phyloP scores from a whole-genome alignment of 148 eudicot genomes.

The Pharnaceum exiguum region DNA sequence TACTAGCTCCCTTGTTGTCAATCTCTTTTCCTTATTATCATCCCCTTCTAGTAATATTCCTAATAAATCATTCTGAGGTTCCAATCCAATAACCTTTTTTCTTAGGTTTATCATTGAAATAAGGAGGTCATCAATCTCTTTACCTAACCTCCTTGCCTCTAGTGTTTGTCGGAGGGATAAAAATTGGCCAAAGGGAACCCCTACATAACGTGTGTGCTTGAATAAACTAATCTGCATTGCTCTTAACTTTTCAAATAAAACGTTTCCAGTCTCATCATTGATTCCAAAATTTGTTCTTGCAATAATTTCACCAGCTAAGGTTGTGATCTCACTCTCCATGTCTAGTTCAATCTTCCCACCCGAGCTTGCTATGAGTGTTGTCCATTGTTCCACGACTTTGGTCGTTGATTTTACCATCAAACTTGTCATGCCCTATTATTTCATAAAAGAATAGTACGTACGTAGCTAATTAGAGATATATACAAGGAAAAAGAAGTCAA shows the following conservation, averaged over 20 bases:
- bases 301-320: slow-evolving; percentile 73
- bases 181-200: slow-evolving; percentile 70
- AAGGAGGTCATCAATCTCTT: slow-evolving; percentile 66
- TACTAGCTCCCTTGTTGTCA: slow-evolving; percentile 56
- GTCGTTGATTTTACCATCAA: slow-evolving; percentile 70
- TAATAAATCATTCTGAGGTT: slow-evolving; percentile 52
- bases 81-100: slow-evolving; percentile 21
- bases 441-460: not conserved
- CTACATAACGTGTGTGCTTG: slow-evolving; percentile 65
- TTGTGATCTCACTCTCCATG: slow-evolving; percentile 62
- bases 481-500: no score
- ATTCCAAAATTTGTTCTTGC: slow-evolving; percentile 84
- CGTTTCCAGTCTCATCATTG: slow-evolving; percentile 37
- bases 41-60: slow-evolving; percentile 55
- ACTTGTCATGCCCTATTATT: slow-evolving; percentile 63
- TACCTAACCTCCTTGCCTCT: slow-evolving; percentile 57
- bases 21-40: slow-evolving; percentile 23
- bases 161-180: slow-evolving; percentile 38
- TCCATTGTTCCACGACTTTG: slow-evolving; percentile 65
- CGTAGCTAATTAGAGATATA: no score
- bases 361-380: slow-evolving; percentile 22
- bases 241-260: slow-evolving; percentile 49
- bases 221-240: slow-evolving; percentile 65
- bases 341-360: slow-evolving; percentile 52
- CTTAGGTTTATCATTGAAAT: slow-evolving; percentile 46